phyloP scores from a whole-genome alignment of 2,329 filamentous ascomycete species.

The Talaromyces funiculosus region DNA sequence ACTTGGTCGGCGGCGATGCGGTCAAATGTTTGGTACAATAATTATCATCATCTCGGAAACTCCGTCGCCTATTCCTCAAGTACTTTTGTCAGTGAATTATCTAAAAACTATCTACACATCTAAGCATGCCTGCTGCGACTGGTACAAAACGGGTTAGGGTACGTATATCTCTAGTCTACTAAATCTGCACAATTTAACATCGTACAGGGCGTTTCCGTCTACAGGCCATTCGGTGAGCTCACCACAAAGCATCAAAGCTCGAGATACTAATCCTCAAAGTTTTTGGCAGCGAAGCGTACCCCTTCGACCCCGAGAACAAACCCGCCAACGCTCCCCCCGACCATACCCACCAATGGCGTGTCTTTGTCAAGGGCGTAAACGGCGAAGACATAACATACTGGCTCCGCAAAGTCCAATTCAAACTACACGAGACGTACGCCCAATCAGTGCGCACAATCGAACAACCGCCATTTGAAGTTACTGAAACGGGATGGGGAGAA shows the following conservation, averaged over 20 bases:
- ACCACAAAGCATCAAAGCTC: neutral
- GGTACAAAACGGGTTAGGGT: constrained; percentile 51
- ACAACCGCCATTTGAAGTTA: constrained; percentile 72
- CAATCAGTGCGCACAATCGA: constrained; percentile 85
- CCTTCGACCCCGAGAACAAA: constrained; percentile 70
- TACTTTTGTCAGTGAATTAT: neutral
- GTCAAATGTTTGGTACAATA: neutral
- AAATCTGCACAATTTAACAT: constrained; percentile 19
- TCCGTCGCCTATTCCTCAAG: neutral
- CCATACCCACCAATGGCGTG: constrained; percentile 94
- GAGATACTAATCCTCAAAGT: constrained; percentile 42
- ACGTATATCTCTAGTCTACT: constrained; percentile 17
- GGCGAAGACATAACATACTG: constrained; percentile 90
- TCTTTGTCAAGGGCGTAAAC: constrained; percentile 86
- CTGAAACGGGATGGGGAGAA: constrained; percentile 95
- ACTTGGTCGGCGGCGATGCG: neutral
- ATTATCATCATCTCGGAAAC: neutral
- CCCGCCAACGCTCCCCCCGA: constrained; percentile 73
- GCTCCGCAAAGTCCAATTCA: constrained; percentile 96
- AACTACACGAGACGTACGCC: constrained; percentile 93
- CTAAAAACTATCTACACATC: neutral
- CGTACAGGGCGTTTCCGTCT: constrained; percentile 40
- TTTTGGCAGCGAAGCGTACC: constrained; percentile 73
- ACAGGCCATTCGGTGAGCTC: constrained; percentile 43
- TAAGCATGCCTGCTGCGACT: constrained; percentile 48